Base-by-base conservation (phyloP, 129 eudicot genomes). In the Scalesia atractyloides region DNA sequence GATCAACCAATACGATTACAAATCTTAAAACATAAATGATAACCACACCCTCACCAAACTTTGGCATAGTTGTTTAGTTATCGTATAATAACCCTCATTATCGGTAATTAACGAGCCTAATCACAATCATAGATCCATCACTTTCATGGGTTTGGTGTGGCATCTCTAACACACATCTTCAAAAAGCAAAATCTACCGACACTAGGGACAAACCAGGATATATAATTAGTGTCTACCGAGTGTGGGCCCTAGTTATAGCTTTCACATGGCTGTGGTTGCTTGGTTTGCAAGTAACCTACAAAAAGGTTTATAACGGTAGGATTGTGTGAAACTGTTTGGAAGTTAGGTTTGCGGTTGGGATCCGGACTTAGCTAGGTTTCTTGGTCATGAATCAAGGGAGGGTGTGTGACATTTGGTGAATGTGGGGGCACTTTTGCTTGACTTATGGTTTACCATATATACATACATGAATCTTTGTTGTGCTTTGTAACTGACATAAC, bases 341-440 rank as follows among this genome's bases (percentile, higher is more conserved):
- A 70, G 82, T 77, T 77, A 77, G 82, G 82, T 77, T 34, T 70
- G 68, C 67, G 70, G 70, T 73, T 33, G 61, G 69, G 49, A 61
- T 73, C 61, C 34, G 41, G 26, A 18, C 16, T 66, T 66, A 16
- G 66, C 39, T 58, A 20, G 64, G 69, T 70, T 77, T 77, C 82
- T 70, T 77, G 82, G 66, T 70, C 76, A 33, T 77, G 76, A 77
- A 77, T 77, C 76, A 77, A 77, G 72, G 67, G 65, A 77, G 77
- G 82, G 43, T 70, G 81, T 70, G 82, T 62, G 82, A 77, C 72
- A 77, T 77, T 63, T 77, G 82, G 82, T 77, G 71, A 62, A 63
- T 69, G 76, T 70, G 82, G 82, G 82, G 77, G 33, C 76, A 49
- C 72, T 70, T 77, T 77, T 77, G 82, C 76, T 77, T 77, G 66